A percentile compares a stretch with the other conserved stretches of the same genome.
These are phyloP conservation scores for Lipomyces yamanashiensis DNA, from an alignment of 805 yeast species.

Conservation along the genomic window DNA sequence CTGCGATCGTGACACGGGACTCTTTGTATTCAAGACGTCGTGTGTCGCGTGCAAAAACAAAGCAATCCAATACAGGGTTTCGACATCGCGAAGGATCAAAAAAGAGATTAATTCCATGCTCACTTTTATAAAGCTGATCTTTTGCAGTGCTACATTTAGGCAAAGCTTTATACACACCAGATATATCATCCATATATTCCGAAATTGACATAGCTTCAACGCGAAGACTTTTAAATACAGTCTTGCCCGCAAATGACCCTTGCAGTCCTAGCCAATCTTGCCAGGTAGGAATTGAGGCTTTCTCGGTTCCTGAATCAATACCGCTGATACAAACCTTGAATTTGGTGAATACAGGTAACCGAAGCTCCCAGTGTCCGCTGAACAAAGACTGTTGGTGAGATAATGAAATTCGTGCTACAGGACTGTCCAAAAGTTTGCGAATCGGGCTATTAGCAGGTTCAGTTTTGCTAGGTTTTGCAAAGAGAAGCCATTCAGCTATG, in stretches of 20 bases:
- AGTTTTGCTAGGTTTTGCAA: slow-evolving; percentile 6
- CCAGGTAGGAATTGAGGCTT: slow-evolving; percentile 14
- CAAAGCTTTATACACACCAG: slow-evolving; percentile 10
- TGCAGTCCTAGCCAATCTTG: slow-evolving; percentile 15
- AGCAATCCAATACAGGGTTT: slow-evolving; percentile 9
- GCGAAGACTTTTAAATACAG: neutral
- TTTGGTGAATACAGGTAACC: slow-evolving; percentile 5
- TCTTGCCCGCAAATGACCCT: slow-evolving; percentile 2
- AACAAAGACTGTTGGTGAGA: neutral
- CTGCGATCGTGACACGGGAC: slow-evolving; percentile 12
- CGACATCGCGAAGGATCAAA: slow-evolving; percentile 20
- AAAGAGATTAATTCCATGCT: slow-evolving; percentile 8
- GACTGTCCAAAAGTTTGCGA: slow-evolving; percentile 13
- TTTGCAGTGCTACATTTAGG: slow-evolving; percentile 23
- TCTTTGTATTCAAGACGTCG: slow-evolving; percentile 18
- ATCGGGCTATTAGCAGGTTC: slow-evolving; percentile 21
- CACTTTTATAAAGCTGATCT: slow-evolving; percentile 8
- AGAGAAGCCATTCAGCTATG: slow-evolving; percentile 14
- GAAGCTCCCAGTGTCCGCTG: slow-evolving; percentile 17
- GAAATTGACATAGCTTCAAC: neutral
- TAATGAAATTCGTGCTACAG: slow-evolving; percentile 19
- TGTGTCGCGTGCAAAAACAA: slow-evolving; percentile 12
- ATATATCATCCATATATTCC: slow-evolving; percentile 7
- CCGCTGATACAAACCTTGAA: slow-evolving; percentile 8
- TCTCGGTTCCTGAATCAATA: neutral